Conservation (phyloP, 1,139 yeast species). For the Yamadazyma atmosphaerica region DNA sequence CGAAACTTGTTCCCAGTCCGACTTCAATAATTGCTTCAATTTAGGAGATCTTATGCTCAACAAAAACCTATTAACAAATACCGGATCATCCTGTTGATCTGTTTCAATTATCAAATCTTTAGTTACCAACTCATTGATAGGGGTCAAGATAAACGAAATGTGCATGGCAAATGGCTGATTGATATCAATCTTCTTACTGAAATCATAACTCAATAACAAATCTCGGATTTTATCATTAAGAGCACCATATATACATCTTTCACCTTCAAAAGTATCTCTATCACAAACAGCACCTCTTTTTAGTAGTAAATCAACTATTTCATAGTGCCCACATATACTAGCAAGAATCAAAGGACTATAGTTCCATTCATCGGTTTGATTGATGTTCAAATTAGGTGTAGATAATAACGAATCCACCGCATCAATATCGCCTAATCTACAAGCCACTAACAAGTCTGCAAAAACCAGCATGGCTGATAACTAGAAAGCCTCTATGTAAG, state of each 20-base stretch:
- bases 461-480: conserved; percentile 28
- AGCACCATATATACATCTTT: conserved; percentile 78
- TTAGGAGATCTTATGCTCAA: conserved; percentile 38
- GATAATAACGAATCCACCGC: conserved; percentile 56
- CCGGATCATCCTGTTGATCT: conserved; percentile 36
- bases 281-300: conserved; percentile 73
- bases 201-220: conserved; percentile 58
- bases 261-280: conserved; percentile 78
- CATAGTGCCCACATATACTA: conserved; percentile 71
- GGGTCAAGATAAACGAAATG: conserved; percentile 49
- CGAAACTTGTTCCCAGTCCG: conserved; percentile 24
- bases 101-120: conserved; percentile 20
- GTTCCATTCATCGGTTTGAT: conserved; percentile 70
- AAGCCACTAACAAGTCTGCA: conserved; percentile 58
- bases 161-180: conserved; percentile 78
- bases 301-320: conserved; percentile 58
- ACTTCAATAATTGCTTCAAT: conserved; percentile 23
- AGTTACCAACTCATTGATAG: conserved; percentile 20
- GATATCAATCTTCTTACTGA: conserved; percentile 66
- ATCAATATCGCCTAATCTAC: conserved; percentile 68
- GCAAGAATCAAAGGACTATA: conserved; percentile 74
- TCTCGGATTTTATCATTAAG: conserved; percentile 64
- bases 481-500: too few relatives aligned
- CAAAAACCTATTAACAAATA: conserved; percentile 40
- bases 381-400: conserved; percentile 56